Evolutionary conservation across 441 rosid genomes (phyloP), one percentile per base, ranked within the genome.

Genomic region (Aquilaria agallochum): DNA sequence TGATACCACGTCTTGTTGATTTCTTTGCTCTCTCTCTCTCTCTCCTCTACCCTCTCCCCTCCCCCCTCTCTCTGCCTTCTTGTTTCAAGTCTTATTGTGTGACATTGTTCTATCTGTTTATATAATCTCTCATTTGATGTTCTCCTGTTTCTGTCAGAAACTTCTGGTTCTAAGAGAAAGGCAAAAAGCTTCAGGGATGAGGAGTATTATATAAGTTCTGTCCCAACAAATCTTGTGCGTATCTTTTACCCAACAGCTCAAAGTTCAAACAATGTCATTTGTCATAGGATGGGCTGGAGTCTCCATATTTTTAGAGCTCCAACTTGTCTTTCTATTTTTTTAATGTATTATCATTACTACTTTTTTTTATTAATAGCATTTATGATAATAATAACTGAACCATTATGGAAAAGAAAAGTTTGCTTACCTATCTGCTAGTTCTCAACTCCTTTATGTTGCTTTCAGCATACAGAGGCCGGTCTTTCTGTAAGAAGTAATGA

Each of bases 381-480:
- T 20, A 20, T 20, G 27, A 20, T 20, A 20, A 20, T 20, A 20
- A 20, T 20, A 20, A 20, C 27, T 20, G 27, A 20, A 20, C 27
- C 27, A 20, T 20, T 20, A 20, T 20, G 27, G 27, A 20, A 20
- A 20, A 20, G 27, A 20, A 20, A 20, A 20, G 27, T 20, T 20
- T 20, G 27, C 27, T 0, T 20, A 20, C 27, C 27, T 20, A 20
- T 20, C 27, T 20, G 27, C 27, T 60, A 54, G 58, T 55, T 71
- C 53, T 72, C 69, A 64, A 68, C 66, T 48, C 54, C 59, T 59
- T 61, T 64, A 55, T 53, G 14, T 68, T 66, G 34, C 48, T 74
- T 44, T 59, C 81, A 95, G 99, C 92, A 84, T 70, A 69, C 82
- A 30, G 99, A 95, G 75, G 89, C 92, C 14, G 99, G 99, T 11